Conservation (phyloP, 495 filamentous ascomycete species). For the Neurospora sp. region DNA sequence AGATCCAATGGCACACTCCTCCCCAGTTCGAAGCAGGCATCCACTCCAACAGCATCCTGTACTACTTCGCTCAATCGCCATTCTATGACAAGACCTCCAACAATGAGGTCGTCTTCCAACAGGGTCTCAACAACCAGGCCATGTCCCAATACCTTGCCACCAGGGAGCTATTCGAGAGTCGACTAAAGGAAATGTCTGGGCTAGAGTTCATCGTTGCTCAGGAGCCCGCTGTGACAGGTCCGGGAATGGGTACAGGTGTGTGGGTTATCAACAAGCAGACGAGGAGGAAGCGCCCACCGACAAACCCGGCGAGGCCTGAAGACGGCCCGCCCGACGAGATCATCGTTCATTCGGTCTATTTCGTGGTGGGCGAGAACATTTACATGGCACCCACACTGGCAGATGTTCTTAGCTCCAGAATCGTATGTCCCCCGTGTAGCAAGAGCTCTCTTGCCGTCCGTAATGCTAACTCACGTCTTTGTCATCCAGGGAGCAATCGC, state of each 20-base stretch:
- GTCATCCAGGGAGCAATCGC: conserved; percentile 43
- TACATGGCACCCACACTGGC: conserved; percentile 81
- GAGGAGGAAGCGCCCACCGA: conserved; percentile 43
- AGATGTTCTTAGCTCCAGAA: conserved; percentile 63
- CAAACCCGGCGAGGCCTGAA: neutral
- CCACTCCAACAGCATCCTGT: conserved; percentile 61
- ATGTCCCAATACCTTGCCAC: conserved; percentile 50
- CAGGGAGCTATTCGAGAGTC: conserved; percentile 68
- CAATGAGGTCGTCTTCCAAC: conserved; percentile 66
- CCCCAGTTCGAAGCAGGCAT: conserved; percentile 47
- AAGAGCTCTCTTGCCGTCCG: neutral
- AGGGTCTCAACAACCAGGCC: conserved; percentile 61
- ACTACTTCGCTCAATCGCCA: conserved; percentile 81
- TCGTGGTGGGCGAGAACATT: conserved; percentile 72
- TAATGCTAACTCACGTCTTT: neutral
- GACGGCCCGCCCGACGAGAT: conserved; percentile 52
- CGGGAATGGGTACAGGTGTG: conserved; percentile 56
- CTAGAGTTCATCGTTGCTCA: conserved; percentile 74
- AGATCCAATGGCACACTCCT: conserved; percentile 65
- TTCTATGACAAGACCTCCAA: conserved; percentile 89
- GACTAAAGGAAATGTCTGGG: conserved; percentile 68
- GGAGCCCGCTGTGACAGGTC: conserved; percentile 57
- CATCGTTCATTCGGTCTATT: conserved; percentile 66
- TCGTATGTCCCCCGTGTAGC: conserved; percentile 42
- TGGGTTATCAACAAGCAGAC: conserved; percentile 93